A percentile compares a stretch with the other conserved stretches of the same genome.
phyloP scores from a whole-genome alignment of 2,329 filamentous ascomycete species.

The Apiospora saccharicola region DNA sequence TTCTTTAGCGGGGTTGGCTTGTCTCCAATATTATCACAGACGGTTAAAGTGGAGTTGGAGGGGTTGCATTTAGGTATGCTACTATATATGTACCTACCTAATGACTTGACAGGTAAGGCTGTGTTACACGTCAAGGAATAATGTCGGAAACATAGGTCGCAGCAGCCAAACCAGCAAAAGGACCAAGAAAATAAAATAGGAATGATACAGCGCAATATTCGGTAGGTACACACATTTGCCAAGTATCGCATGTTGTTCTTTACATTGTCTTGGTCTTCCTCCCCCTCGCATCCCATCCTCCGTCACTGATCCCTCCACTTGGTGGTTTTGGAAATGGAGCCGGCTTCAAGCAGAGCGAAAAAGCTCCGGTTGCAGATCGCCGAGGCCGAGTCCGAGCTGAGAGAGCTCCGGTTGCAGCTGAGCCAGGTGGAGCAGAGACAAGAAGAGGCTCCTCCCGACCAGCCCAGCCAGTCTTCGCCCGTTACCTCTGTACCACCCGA shows the following conservation, averaged over 20 bases:
- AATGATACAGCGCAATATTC: too few species aligned
- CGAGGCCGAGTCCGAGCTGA: conserved; percentile 56
- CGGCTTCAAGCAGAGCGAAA: conserved; percentile 24
- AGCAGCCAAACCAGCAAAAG: too few species aligned
- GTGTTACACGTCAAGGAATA: too few species aligned
- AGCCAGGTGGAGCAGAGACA: conserved; percentile 46
- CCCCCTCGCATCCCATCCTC: neutral
- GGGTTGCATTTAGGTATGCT: too few species aligned
- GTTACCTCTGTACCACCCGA: neutral
- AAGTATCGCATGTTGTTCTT: neutral
- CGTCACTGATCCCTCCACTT: neutral
- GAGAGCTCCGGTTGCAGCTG: conserved; percentile 53
- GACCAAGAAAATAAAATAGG: too few species aligned
- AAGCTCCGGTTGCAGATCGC: conserved; percentile 55
- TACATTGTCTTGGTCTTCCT: neutral
- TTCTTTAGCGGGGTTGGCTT: neutral
- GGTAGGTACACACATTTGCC: too few species aligned
- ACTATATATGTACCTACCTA: too few species aligned
- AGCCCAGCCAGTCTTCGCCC: conserved; percentile 12
- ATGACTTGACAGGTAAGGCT: too few species aligned
- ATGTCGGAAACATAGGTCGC: too few species aligned
- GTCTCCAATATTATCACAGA: too few species aligned
- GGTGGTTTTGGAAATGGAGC: conserved; percentile 44
- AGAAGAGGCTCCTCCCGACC: neutral
- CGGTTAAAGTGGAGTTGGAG: too few species aligned